Conservation (phyloP, 2,329 filamentous ascomycete species). For the Fusarium piperis region DNA sequence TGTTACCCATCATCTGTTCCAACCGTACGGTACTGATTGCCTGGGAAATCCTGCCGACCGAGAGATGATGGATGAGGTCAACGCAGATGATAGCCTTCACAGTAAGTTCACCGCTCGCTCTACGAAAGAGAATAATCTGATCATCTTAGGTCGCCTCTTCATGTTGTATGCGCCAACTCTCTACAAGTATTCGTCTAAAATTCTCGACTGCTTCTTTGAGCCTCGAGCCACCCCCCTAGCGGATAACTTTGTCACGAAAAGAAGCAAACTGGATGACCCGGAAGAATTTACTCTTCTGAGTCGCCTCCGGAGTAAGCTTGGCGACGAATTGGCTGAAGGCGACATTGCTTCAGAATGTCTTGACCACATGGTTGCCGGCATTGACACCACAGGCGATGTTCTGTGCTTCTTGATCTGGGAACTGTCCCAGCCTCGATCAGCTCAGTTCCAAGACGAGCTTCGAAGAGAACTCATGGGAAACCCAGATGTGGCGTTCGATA, state of each 20-base stretch:
- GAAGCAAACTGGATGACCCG: slow-evolving; percentile 55
- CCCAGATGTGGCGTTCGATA: slow-evolving; percentile 53
- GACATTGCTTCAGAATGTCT: slow-evolving; percentile 73
- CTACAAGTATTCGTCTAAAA: slow-evolving; percentile 55
- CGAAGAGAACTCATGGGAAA: slow-evolving; percentile 60
- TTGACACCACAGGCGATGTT: slow-evolving; percentile 74
- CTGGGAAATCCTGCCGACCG: slow-evolving; percentile 63
- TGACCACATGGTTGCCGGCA: slow-evolving; percentile 75
- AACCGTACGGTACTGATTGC: slow-evolving; percentile 69
- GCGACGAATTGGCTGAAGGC: slow-evolving; percentile 53
- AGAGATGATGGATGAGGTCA: slow-evolving; percentile 72
- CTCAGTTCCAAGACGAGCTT: slow-evolving; percentile 60
- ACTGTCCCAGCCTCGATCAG: slow-evolving; percentile 67
- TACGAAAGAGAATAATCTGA: not conserved
- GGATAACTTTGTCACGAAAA: slow-evolving; percentile 64
- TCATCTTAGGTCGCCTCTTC: slow-evolving; percentile 62
- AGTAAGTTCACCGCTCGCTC: slow-evolving; percentile 54
- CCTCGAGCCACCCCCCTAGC: slow-evolving; percentile 66
- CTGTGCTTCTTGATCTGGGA: slow-evolving; percentile 76
- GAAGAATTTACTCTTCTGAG: slow-evolving; percentile 65
- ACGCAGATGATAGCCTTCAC: slow-evolving; percentile 71
- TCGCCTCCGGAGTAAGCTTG: slow-evolving; percentile 61
- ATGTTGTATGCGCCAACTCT: slow-evolving; percentile 63
- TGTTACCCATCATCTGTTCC: slow-evolving; percentile 72
- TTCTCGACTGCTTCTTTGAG: slow-evolving; percentile 58